A percentile compares a stretch with the other conserved stretches of the same genome.
Evolutionary conservation across 1,284 basidiomycete species (phyloP).

Genomic region (Mycosarcoma mackinlayi): DNA sequence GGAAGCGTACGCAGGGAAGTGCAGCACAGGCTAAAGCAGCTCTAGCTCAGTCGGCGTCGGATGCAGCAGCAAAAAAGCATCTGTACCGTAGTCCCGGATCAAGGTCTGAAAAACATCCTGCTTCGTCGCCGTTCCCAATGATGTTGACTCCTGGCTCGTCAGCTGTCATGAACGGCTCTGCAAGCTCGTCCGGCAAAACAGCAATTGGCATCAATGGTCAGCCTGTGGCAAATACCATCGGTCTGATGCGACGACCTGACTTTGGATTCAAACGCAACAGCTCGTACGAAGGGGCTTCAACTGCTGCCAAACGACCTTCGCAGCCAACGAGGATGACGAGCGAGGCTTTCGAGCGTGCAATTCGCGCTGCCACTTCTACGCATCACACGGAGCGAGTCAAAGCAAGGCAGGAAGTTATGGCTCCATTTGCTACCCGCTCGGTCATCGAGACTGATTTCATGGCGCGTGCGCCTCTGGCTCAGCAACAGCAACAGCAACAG

Average conservation of each 20-base stretch:
- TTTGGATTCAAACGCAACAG: conserved; percentile 35
- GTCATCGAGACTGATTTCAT: conserved; percentile 46
- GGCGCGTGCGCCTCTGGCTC: conserved; percentile 14
- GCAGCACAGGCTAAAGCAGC: conserved; percentile 8
- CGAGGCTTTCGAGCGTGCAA: conserved; percentile 43
- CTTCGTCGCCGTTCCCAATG: conserved; percentile 19
- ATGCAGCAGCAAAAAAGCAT: conserved; percentile 12
- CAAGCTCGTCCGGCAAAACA: conserved; percentile 24
- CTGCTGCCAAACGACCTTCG: conserved; percentile 22
- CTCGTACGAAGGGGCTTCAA: conserved; percentile 27
- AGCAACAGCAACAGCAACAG: conserved; percentile 3
- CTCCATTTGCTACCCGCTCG: conserved; percentile 39
- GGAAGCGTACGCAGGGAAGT: conserved; percentile 35
- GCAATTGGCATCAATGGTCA: conserved; percentile 18
- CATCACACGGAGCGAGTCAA: conserved; percentile 36
- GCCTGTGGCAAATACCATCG: neutral
- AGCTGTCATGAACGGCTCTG: neutral
- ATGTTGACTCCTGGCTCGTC: conserved; percentile 18
- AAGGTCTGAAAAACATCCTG: conserved; percentile 21
- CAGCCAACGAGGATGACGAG: conserved; percentile 20
- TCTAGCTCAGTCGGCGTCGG: neutral
- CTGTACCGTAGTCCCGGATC: conserved; percentile 23
- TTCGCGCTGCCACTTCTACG: conserved; percentile 32
- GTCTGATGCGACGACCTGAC: conserved; percentile 36
- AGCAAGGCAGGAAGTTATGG: conserved; percentile 23